Percentiles rank a stretch among this genome's conserved stretches.
These are phyloP conservation scores for Collybia nuda DNA, from an alignment of 768 basidiomycete species.

Conservation along the genomic window DNA sequence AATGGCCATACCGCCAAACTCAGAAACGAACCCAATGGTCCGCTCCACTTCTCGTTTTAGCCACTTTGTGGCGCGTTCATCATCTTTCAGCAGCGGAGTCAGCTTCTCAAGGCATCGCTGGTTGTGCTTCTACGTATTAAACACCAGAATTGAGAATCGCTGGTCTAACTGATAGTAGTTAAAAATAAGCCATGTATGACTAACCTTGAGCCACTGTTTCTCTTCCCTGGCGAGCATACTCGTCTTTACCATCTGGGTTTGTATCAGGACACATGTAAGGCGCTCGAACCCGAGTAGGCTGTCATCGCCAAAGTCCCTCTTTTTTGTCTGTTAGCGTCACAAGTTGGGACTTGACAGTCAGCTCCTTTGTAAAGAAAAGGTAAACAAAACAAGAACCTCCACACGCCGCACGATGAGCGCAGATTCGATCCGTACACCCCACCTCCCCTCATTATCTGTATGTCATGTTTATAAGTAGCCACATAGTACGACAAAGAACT, in stretches of 20 bases:
- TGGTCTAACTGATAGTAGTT: too few relatives aligned
- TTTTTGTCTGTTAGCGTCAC: conserved; percentile 52
- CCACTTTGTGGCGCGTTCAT: too few relatives aligned
- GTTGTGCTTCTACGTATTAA: too few relatives aligned
- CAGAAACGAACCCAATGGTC: too few relatives aligned
- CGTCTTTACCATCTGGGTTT: conserved; percentile 86
- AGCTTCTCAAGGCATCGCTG: too few relatives aligned
- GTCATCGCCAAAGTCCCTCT: conserved; percentile 66
- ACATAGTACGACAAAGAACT: too few relatives aligned
- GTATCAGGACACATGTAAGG: conserved; percentile 92
- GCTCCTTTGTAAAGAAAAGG: not conserved
- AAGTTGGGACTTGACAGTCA: not conserved
- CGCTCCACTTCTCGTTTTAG: too few relatives aligned
- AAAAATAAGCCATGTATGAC: conserved; percentile 13
- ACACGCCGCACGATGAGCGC: conserved; percentile 71
- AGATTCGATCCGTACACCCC: conserved; percentile 92
- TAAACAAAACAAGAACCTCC: conserved; percentile 41
- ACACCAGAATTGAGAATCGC: too few relatives aligned
- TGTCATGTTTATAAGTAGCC: conserved; percentile 11
- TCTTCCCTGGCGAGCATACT: conserved; percentile 86
- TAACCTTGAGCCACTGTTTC: conserved; percentile 80
- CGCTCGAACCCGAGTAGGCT: conserved; percentile 91
- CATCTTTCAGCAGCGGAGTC: too few relatives aligned
- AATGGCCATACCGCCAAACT: too few relatives aligned
- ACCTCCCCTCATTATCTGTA: conserved; percentile 72